Conservation (phyloP, 352 stramenopile species). For the Phytophthora ohioensis region DNA sequence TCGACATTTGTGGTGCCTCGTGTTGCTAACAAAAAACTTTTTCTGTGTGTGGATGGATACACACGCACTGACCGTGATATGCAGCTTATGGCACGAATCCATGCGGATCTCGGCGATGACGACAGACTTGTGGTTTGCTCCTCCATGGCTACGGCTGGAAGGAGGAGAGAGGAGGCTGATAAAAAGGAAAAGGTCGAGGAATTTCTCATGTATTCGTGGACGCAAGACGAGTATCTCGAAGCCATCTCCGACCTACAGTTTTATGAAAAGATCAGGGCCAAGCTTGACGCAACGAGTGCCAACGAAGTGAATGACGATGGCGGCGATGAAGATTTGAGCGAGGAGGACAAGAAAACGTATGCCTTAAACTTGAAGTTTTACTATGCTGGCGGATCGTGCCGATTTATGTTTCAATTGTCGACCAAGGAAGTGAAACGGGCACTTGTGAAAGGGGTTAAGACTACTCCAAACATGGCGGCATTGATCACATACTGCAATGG, state of each 20-base stretch:
- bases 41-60: neutral
- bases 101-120: neutral
- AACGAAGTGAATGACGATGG: constrained; percentile 16
- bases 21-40: neutral
- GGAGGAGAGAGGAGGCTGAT: constrained; percentile 2
- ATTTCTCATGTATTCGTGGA: constrained; percentile 29
- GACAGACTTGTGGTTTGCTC: constrained; percentile 17
- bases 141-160: constrained; percentile 10
- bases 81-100: neutral
- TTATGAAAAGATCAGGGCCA: neutral
- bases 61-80: neutral
- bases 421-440: constrained; percentile 12
- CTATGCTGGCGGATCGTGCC: constrained; percentile 37
- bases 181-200: no score
- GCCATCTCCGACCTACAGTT: constrained; percentile 8
- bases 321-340: no score
- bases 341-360: constrained; percentile 14
- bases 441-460: neutral
- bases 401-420: constrained; percentile 35
- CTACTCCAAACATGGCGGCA: neutral
- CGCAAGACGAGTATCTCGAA: constrained; percentile 18
- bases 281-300: constrained; percentile 18
- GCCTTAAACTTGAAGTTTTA: constrained; percentile 34
- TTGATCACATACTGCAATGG: constrained; percentile 11
- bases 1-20: constrained; percentile 15